Conservation (phyloP, 371 early-diverging fungal genomes). For the Mortierella sp. region DNA sequence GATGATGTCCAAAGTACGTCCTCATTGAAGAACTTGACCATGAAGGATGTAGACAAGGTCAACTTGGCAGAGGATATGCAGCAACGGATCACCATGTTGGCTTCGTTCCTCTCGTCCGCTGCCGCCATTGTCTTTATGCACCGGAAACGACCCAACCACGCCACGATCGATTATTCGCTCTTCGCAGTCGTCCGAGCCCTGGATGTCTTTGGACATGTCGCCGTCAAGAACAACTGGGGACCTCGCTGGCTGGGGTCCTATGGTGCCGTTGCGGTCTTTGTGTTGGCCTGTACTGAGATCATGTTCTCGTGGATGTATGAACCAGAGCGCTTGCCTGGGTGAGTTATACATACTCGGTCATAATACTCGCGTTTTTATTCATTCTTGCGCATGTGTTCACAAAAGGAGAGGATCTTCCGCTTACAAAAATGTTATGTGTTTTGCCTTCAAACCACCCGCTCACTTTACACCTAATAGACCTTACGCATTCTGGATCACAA, state of each 20-base stretch:
- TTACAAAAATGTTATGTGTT: background rate
- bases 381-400: background rate
- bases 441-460: background rate
- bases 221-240: constrained; percentile 60
- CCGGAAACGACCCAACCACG: constrained; percentile 36
- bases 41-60: constrained; percentile 30
- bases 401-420: background rate
- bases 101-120: constrained; percentile 51
- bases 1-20: background rate
- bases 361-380: background rate
- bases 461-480: constrained; percentile 43
- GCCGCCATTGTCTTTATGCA: constrained; percentile 54
- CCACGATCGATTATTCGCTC: constrained; percentile 71
- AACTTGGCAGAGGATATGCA: constrained; percentile 31
- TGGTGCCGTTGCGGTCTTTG: constrained; percentile 69
- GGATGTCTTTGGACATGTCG: constrained; percentile 68
- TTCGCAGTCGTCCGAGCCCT: constrained; percentile 72
- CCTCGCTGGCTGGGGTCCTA: constrained; percentile 66
- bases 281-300: constrained; percentile 71
- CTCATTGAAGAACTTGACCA: constrained; percentile 14
- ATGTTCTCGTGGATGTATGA: constrained; percentile 77
- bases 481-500: constrained; percentile 74
- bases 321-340: constrained; percentile 69
- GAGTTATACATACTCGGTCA: constrained; percentile 18
- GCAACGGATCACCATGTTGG: constrained; percentile 53